These are phyloP conservation scores for Sporisorium sorghi DNA, from an alignment of 1,284 basidiomycete genomes.

Conservation along the genomic window DNA sequence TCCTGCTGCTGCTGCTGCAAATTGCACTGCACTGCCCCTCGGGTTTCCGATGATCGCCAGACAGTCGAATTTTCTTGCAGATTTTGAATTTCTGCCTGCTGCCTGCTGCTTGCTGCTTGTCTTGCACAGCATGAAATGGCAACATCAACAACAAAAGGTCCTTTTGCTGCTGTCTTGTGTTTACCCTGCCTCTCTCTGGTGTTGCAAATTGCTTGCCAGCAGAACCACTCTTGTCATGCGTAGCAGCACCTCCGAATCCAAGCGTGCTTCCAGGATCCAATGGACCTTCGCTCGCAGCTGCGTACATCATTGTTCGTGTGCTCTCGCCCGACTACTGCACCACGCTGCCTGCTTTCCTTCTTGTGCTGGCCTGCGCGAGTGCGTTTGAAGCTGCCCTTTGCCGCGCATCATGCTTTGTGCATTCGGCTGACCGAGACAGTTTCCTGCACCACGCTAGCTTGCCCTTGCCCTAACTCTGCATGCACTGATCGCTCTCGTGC, in stretches of 20 bases:
- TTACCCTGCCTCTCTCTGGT: no score
- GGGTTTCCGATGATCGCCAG: conserved; percentile 10
- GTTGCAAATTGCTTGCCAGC: no score
- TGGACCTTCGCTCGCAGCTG: no score
- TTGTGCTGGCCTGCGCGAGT: no score
- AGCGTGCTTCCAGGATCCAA: no score
- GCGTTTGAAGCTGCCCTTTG: neutral
- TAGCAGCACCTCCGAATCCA: no score
- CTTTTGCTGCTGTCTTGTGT: no score
- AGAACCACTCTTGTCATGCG: no score
- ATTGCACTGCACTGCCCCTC: conserved; percentile 11
- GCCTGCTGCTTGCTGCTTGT: neutral
- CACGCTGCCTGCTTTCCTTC: no score
- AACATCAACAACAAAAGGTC: neutral
- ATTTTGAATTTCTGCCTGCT: no score
- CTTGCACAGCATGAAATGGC: neutral
- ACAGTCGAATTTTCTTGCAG: neutral
- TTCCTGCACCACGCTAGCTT: neutral
- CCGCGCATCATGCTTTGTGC: neutral
- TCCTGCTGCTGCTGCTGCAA: neutral
- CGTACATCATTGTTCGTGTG: no score
- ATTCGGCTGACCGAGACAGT: neutral
- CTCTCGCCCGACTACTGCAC: no score
- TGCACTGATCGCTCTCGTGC: neutral
- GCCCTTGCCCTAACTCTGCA: neutral